Base-by-base conservation (phyloP, 1,284 basidiomycete species). In the Apiotrichum veenhuisii region DNA sequence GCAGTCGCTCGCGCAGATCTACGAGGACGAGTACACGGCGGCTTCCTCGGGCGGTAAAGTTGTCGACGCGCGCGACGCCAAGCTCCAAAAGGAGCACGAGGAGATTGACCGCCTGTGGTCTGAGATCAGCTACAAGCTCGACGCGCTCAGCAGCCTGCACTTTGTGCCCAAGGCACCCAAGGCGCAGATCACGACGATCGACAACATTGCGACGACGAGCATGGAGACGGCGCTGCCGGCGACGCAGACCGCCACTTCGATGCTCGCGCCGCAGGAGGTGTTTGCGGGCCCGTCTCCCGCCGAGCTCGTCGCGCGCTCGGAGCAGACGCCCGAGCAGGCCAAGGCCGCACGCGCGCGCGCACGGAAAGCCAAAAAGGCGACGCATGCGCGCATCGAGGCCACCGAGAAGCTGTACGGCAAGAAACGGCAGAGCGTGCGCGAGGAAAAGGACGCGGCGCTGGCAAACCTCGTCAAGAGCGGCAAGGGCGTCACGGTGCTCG, bases 151-250 rank as follows among this genome's bases (percentile, higher is more conserved):
- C 72, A 97, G 96, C 72, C 87, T 94, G 3, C 91, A 98, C 77
- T 98, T 93, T 74, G 89, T 91, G 7, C 96, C 96, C 5, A 97
- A 97, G 77, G 85, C 94, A 89, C 93, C 95, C 27, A 97, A 94
- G 73, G 87, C 88, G 2, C 83, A 82, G 0, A 98, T 98, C 69
- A 86, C 88, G 8, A 91, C 91, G 0, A 78, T 98, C 23, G 82
- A 88, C 22, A 94, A 98, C 71, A 80, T 89, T 9, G 84, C 95
- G 0, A 86, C 89, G 0, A 83, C 93, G n/a, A 83, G 85, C 2
- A 78, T 98, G 65, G 96, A 98, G 76, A 90, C 91, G 1, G 90
- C 93, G 0, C 81, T 98, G 2, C 96, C 95, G 0, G 87, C 90
- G 0, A 84, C 85, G 2, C 84, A 86, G 64, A 86, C 89, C 0